Evolutionary conservation across 1,284 basidiomycete genomes (phyloP), one percentile per base, ranked within the genome.

Genomic region (Pterulicium gracile): DNA sequence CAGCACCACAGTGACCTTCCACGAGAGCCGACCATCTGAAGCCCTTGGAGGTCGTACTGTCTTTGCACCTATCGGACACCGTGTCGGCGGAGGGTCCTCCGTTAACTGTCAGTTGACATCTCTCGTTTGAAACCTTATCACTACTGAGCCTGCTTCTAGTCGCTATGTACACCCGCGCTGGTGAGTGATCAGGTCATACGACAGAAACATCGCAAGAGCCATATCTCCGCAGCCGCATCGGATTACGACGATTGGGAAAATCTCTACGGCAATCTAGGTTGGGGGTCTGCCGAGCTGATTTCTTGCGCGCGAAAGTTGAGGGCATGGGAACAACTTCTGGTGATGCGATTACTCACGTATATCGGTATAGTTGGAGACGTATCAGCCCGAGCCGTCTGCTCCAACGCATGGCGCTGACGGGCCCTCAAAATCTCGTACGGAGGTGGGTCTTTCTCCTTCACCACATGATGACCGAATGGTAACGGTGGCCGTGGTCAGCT

Each of bases 31-130:
- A 39, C 36, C 36, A 15, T 39, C 36, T 17, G 50, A 62, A 2
- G 60, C 68, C 0, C 57, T 81, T 14, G 64, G 59, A 13, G 70
- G 69, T 14, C 70, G 78, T 7, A 52, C 62, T 4, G 51, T 62
- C 2, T 47, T 70, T 22, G 65, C 75, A 12, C 63, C 65, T 0
- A 58, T 61, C 24, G 79, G 72, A 0, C 64, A 69, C 35, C 71
- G 67, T 39, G 54, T 82, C 0, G 80, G 79, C 5, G 79, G 80
- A 0, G 79, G 77, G 0, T 79, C 78, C 1, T 61, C 64, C 47
- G 66, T 81, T 13, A 79, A 81, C 52, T 79, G 79, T 78, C 47
- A 22, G 73, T 51, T 79, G 7, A 64, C 78, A 17, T 74, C 79
- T 0, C 57, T 78, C 2, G 51, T 79, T n/a, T 20, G 68, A 20